A percentile compares a stretch with the other conserved stretches of the same genome.
phyloP scores from a whole-genome alignment of 2,329 filamentous ascomycete species.

The Corynespora cassiicola region DNA sequence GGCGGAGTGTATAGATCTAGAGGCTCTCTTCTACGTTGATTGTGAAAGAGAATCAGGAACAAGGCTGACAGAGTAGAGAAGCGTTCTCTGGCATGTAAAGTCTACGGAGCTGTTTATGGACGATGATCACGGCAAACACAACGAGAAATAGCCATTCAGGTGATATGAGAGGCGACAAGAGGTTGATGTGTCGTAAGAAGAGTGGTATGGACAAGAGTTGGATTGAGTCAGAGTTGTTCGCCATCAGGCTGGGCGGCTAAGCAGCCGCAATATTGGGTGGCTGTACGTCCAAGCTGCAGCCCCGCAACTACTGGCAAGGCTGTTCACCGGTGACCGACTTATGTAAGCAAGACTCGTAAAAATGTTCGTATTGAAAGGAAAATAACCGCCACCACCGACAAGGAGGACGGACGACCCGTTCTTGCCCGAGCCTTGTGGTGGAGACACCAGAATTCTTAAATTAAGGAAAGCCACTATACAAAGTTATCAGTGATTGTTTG shows the following conservation, averaged over 20 bases:
- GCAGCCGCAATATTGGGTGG: no score
- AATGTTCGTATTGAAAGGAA: no score
- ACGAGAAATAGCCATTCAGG: neutral
- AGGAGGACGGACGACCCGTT: no score
- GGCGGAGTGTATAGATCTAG: conserved; percentile 6
- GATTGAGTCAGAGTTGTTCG: neutral
- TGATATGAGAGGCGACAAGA: conserved; percentile 2
- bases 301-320: conserved; percentile 1
- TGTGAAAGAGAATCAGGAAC: conserved; percentile 2
- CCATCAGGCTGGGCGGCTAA: conserved; percentile 2
- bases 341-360: no score
- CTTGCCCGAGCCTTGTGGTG: no score
- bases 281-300: neutral
- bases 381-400: no score
- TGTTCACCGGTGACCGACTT: no score
- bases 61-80: conserved; percentile 4
- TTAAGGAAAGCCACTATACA: no score
- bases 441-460: no score
- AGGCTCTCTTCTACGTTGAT: conserved; percentile 1
- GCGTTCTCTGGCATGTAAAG: conserved; percentile 1
- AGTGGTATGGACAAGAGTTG: conserved; percentile 1
- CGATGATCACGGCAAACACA: neutral
- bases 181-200: conserved; percentile 2
- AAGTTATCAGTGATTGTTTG: no score
- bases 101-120: neutral